phyloP scores from a whole-genome alignment of 768 basidiomycete genomes.

The Neoboletus subvelutipes region DNA sequence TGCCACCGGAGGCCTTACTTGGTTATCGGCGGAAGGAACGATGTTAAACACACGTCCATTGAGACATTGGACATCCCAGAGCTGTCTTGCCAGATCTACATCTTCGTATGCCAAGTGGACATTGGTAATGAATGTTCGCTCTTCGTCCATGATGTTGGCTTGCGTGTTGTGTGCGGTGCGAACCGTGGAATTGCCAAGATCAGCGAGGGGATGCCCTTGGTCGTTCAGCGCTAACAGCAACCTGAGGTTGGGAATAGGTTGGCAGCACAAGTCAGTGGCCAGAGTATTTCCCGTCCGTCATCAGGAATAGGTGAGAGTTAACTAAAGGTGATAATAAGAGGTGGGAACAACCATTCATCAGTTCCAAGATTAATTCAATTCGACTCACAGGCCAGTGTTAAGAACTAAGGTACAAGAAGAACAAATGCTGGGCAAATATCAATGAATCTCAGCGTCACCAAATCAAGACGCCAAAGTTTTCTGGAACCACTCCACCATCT shows the following conservation, averaged over 20 bases:
- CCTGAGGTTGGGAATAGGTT: background rate
- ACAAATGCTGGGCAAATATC: background rate
- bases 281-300: background rate
- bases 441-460: background rate
- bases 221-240: background rate
- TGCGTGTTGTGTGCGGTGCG: background rate
- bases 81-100: conserved; percentile 22
- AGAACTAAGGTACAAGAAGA: background rate
- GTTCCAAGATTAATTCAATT: background rate
- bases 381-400: background rate
- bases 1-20: background rate
- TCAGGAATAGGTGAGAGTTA: background rate
- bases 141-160: background rate
- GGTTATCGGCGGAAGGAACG: conserved; percentile 12
- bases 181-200: background rate
- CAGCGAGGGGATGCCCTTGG: background rate
- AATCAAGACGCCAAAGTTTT: conserved; percentile 31
- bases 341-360: background rate
- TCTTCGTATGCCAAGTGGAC: conserved; percentile 34
- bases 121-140: conserved; percentile 21
- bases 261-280: background rate
- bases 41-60: conserved; percentile 29
- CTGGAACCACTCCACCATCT: conserved; percentile 42
- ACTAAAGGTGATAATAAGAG: background rate
- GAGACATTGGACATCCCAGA: conserved; percentile 35